Percentiles rank a stretch among this genome's conserved stretches.
These are phyloP conservation scores for Rhododendron molle DNA, from an alignment of 148 eudicot genomes.

Conservation along the genomic window DNA sequence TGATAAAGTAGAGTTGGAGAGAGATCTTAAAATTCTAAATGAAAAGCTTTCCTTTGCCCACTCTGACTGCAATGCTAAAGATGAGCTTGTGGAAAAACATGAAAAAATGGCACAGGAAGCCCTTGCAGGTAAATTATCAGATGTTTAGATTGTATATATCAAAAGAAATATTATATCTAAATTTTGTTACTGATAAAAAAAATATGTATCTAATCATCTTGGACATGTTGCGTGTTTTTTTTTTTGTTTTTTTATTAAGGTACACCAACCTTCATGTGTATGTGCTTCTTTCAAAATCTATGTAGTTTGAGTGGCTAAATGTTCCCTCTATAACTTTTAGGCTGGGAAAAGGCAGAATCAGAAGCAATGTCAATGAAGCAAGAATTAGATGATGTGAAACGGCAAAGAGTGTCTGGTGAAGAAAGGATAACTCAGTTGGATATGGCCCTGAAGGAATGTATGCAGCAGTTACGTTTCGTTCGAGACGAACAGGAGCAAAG, in stretches of 20 bases:
- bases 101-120: slow-evolving; percentile 81
- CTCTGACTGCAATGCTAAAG: slow-evolving; percentile 60
- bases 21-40: slow-evolving; percentile 41
- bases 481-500: slow-evolving; percentile 84
- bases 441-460: slow-evolving; percentile 78
- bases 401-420: slow-evolving; percentile 50
- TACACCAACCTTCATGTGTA: neutral
- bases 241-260: neutral
- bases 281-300: neutral
- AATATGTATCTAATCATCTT: neutral
- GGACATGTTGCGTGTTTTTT: neutral
- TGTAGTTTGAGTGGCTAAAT: neutral
- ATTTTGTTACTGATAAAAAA: neutral
- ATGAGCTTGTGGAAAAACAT: slow-evolving; percentile 59
- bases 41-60: slow-evolving; percentile 61
- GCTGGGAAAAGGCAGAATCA: slow-evolving; percentile 84
- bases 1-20: slow-evolving; percentile 62
- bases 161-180: neutral
- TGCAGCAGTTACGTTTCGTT: slow-evolving; percentile 76
- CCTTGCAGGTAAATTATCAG: slow-evolving; percentile 48
- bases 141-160: neutral
- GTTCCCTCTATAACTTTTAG: slow-evolving; percentile 21
- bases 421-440: slow-evolving; percentile 59
- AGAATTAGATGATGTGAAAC: slow-evolving; percentile 57
- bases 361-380: slow-evolving; percentile 53